Conservation (phyloP, 73 alveolate genomes). For the Paramecium biaurelia region DNA sequence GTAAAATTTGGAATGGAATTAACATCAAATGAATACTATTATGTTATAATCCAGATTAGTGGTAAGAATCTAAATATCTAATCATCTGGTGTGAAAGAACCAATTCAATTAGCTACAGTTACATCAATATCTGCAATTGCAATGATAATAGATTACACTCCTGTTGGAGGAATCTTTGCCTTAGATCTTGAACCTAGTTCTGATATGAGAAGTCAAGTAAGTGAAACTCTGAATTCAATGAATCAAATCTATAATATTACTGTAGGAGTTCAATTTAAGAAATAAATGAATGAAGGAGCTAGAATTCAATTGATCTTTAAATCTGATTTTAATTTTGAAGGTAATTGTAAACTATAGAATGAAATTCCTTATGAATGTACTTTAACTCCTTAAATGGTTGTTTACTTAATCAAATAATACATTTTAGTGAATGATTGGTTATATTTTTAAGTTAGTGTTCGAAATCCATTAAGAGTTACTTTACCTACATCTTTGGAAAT, state of each 20-base stretch:
- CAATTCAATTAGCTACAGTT: conserved; percentile 18
- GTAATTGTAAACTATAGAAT: neutral
- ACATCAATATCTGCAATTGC: conserved; percentile 38
- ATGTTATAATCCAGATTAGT: neutral
- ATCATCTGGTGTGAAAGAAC: conserved; percentile 51
- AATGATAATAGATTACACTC: conserved; percentile 13
- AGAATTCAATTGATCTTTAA: neutral
- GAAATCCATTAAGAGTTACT: conserved; percentile 46
- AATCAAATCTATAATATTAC: neutral
- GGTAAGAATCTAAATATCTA: conserved; percentile 49
- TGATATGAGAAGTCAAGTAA: neutral
- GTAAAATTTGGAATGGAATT: conserved; percentile 10
- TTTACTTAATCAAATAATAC: neutral
- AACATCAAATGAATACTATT: conserved; percentile 33
- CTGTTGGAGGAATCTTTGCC: neutral
- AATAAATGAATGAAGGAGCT: neutral
- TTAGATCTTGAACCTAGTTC: neutral
- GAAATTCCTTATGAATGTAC: neutral
- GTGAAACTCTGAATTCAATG: neutral
- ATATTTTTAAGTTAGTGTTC: neutral
- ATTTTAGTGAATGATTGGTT: neutral
- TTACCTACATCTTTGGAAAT: neutral
- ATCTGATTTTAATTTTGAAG: neutral
- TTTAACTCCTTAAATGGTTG: neutral
- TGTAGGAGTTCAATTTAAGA: neutral